phyloP scores from a whole-genome alignment of 2,329 filamentous ascomycete genomes.

The Stromatinia cepivora region DNA sequence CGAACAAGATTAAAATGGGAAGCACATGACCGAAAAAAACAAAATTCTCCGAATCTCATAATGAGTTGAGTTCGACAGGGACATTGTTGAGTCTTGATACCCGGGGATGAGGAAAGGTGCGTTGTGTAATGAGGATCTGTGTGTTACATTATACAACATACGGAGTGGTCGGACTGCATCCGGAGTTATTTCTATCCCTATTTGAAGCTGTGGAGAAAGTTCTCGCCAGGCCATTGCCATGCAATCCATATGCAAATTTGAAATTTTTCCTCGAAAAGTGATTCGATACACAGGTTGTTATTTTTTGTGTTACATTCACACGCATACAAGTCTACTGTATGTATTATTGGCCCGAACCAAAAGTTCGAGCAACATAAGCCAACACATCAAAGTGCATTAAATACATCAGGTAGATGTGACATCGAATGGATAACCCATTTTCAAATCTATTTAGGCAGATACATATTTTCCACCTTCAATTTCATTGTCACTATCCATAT shows the following conservation, averaged over 20 bases:
- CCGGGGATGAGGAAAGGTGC: not conserved
- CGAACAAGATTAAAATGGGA: not conserved
- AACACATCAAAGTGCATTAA: constrained; percentile 11
- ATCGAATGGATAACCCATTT: not conserved
- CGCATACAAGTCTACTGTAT: not conserved
- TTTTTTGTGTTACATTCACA: constrained; percentile 6
- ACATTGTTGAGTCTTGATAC: constrained; percentile 1
- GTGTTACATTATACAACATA: not conserved
- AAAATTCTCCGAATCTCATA: not conserved
- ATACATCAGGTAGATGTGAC: not conserved
- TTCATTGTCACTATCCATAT: not conserved
- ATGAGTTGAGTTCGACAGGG: not conserved
- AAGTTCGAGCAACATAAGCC: constrained; percentile 7
- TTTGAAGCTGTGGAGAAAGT: not conserved
- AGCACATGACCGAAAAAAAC: not conserved
- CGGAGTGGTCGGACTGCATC: not conserved
- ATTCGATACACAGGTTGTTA: not conserved
- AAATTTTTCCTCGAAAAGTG: not conserved
- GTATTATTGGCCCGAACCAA: constrained; percentile 8
- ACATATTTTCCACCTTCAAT: not conserved
- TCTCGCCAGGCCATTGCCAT: constrained; percentile 6
- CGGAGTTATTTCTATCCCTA: not conserved
- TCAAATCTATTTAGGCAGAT: not conserved
- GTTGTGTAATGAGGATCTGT: not conserved
- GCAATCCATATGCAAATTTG: constrained; percentile 3